Evolutionary conservation across 306 rosid species (phyloP).

Genomic region (Dicorynia guianensis): DNA sequence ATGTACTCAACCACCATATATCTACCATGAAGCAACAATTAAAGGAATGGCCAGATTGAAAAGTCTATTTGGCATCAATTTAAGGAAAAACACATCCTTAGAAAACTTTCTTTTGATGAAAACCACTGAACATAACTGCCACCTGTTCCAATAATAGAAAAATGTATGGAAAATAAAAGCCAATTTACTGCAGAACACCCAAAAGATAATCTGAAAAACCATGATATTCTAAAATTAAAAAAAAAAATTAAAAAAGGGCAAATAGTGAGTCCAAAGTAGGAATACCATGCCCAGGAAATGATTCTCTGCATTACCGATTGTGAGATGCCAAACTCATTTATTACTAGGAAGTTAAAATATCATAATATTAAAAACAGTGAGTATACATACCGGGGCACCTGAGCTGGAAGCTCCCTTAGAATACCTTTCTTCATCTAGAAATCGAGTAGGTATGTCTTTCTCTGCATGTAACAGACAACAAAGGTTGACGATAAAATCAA

Average conservation of each 20-base stretch:
- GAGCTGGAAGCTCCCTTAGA: constrained; percentile 79
- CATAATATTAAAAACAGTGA: background rate
- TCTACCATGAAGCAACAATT: background rate
- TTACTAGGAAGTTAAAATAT: background rate
- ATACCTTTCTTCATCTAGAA: constrained; percentile 68
- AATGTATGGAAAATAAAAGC: background rate
- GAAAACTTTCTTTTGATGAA: background rate
- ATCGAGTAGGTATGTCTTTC: constrained; percentile 84
- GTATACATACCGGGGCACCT: constrained; percentile 63
- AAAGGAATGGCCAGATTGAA: background rate
- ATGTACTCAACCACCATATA: background rate
- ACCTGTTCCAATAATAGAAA: background rate
- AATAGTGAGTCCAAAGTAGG: background rate
- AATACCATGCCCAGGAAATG: background rate
- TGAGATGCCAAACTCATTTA: background rate
- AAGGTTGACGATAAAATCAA: constrained; percentile 34
- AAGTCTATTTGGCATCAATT: constrained; percentile 6
- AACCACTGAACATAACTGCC: background rate
- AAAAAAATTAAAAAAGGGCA: background rate
- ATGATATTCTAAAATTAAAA: background rate
- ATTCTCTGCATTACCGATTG: background rate
- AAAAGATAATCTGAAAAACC: background rate
- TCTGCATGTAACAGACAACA: constrained; percentile 54
- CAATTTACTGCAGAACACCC: background rate
- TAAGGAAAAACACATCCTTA: constrained; percentile 15